Conservation (phyloP, 805 yeast species). For the Suhomyces prunicola region DNA sequence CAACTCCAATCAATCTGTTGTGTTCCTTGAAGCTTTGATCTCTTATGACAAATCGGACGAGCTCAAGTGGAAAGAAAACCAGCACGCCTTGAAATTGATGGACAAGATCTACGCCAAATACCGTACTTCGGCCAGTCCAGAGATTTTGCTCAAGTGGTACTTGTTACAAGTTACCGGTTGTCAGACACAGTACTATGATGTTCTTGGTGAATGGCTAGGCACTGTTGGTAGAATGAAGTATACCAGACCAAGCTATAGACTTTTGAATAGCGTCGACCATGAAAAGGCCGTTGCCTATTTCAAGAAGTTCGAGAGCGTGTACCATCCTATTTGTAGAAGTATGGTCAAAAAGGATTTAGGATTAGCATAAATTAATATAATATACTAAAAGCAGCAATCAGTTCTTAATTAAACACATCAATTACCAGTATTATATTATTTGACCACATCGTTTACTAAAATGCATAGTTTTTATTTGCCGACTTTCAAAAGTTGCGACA, state of each 20-base stretch:
- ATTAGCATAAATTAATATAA: conserved; percentile 8
- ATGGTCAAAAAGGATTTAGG: conserved; percentile 83
- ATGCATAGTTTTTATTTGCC: no score
- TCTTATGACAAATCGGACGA: conserved; percentile 42
- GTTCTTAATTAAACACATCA: no score
- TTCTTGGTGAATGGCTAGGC: conserved; percentile 53
- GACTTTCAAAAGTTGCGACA: no score
- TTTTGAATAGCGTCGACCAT: conserved; percentile 21
- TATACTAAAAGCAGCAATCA: no score
- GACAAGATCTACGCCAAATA: conserved; percentile 38
- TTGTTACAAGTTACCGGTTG: conserved; percentile 59
- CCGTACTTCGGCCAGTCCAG: conserved; percentile 65
- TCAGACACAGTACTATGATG: conserved; percentile 43
- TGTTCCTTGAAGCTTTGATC: conserved; percentile 69
- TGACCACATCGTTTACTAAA: no score
- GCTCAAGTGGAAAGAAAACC: conserved; percentile 38
- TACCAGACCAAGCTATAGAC: conserved; percentile 31
- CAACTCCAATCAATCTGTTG: conserved; percentile 73
- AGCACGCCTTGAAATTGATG: conserved; percentile 28
- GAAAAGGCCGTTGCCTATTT: conserved; percentile 28
- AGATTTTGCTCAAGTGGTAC: conserved; percentile 76
- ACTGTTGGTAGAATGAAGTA: conserved; percentile 37
- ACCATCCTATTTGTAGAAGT: conserved; percentile 37
- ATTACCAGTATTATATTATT: no score
- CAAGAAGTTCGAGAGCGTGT: conserved; percentile 15